Evolutionary conservation across 108 stramenopile genomes (phyloP).

Genomic region (Conticribra weissflogii): DNA sequence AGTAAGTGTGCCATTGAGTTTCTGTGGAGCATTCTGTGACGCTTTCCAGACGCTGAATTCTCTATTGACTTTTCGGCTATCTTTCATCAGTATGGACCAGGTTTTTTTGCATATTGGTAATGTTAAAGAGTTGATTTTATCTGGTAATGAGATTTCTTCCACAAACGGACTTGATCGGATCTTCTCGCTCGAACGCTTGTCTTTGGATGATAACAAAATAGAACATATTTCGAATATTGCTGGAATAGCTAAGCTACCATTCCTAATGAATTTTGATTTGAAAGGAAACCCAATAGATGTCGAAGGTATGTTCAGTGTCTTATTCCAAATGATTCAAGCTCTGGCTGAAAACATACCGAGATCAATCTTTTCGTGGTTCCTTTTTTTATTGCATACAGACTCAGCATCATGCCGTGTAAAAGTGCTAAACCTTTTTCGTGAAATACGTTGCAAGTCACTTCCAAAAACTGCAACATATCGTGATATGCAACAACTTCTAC

Average conservation of each 20-base stretch:
- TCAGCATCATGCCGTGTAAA: constrained; percentile 48
- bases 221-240: constrained; percentile 52
- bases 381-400: constrained; percentile 2
- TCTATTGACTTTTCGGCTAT: background rate
- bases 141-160: constrained; percentile 61
- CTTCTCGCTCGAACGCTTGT: constrained; percentile 63
- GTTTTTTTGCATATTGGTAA: constrained; percentile 66
- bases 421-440: constrained; percentile 65
- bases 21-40: background rate
- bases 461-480: constrained; percentile 59
- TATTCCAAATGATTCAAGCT: background rate
- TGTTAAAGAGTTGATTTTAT: constrained; percentile 62
- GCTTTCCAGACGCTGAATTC: background rate
- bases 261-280: constrained; percentile 57
- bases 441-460: constrained; percentile 44
- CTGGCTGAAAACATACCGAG: background rate
- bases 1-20: constrained; percentile 6
- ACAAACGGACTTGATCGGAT: constrained; percentile 67
- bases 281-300: constrained; percentile 65
- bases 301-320: constrained; percentile 25
- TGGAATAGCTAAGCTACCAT: constrained; percentile 71
- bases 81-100: constrained; percentile 22
- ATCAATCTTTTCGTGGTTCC: constrained; percentile 1
- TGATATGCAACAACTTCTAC: constrained; percentile 55
- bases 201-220: constrained; percentile 73